Evolutionary conservation across 805 yeast genomes (phyloP).

Genomic region (Ogataea haglerorum): DNA sequence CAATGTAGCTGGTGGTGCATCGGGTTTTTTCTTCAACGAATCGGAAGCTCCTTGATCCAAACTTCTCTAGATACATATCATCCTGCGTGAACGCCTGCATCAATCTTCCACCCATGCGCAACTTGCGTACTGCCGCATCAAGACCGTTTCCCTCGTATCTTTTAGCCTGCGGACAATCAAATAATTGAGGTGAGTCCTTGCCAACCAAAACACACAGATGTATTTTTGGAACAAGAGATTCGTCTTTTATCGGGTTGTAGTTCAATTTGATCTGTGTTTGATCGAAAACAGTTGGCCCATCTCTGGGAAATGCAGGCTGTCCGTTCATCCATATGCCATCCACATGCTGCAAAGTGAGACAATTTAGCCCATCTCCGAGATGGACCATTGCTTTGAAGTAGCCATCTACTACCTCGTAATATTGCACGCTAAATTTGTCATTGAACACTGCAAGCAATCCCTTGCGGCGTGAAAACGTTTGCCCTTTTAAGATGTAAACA

Average conservation of each 20-base stretch:
- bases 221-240: slow-evolving; percentile 56
- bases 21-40: slow-evolving; percentile 62
- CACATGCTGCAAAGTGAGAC: slow-evolving; percentile 47
- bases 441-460: slow-evolving; percentile 44
- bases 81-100: slow-evolving; percentile 92
- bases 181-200: slow-evolving; percentile 64
- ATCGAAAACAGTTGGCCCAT: slow-evolving; percentile 16
- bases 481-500: slow-evolving; percentile 48
- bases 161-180: slow-evolving; percentile 62
- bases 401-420: slow-evolving; percentile 64
- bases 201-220: slow-evolving; percentile 76
- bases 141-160: slow-evolving; percentile 57
- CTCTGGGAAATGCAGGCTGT: slow-evolving; percentile 22
- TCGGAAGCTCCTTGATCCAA: slow-evolving; percentile 73
- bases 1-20: slow-evolving; percentile 50
- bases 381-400: slow-evolving; percentile 76
- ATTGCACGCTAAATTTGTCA: slow-evolving; percentile 58
- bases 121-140: slow-evolving; percentile 63
- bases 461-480: slow-evolving; percentile 23
- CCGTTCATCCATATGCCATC: slow-evolving; percentile 38
- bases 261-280: slow-evolving; percentile 28
- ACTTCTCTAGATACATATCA: slow-evolving; percentile 74
- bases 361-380: slow-evolving; percentile 56
- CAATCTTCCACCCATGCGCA: slow-evolving; percentile 77
- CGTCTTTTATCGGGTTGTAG: slow-evolving; percentile 46